Base-by-base conservation (phyloP, 257 asterid species). In the Solanum sparsipilum region DNA sequence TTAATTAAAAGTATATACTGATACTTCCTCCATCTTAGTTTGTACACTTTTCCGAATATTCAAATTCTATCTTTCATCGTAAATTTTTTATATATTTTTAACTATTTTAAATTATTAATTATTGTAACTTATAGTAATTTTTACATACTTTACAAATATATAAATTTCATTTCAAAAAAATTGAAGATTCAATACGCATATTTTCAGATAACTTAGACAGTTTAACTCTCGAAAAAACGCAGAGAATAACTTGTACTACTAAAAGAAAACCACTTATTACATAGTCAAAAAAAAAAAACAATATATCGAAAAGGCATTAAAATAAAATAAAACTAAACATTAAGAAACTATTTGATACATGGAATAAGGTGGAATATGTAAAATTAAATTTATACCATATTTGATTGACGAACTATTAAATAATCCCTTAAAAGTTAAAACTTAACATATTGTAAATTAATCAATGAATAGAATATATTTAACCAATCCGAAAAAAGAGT, bases 151-250 rank as follows among this genome's bases (percentile, higher is more conserved):
- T 20, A 56, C 4, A 56, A 56, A 18, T 20, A 2, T 56, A 56
- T 0, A 52, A 16, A 52, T 56, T 56, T 48, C 8, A 56, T 56
- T 7, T 18, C 2, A 6, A 56, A 52, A 48, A 56, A 18, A 48
- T 2, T 56, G 0, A 56, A 6, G 10, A 56, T 56, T 56, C 10
- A 56, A 56, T 56, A 18, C 0, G 0, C 65, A 18, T 18, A 56
- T 56, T 2, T 0, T 18, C 10, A 18, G 1, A 18, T 18, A 56
- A 18, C n/a, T 56, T 56, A 56, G 0, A 56, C 1, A 56, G 0
- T 18, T 1, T 56, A 56, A 2, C 2, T 0, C n/a, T 52, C 1
- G 0, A 1, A 52, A 52, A 52, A 52, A 52, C 9, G 3, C 1
- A 2, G 9, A 18, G 10, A 18, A 56, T 56, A 56, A 56, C 5